Evolutionary conservation across 23 red algal species (phyloP).

Genomic region (Chondrus crispus): DNA sequence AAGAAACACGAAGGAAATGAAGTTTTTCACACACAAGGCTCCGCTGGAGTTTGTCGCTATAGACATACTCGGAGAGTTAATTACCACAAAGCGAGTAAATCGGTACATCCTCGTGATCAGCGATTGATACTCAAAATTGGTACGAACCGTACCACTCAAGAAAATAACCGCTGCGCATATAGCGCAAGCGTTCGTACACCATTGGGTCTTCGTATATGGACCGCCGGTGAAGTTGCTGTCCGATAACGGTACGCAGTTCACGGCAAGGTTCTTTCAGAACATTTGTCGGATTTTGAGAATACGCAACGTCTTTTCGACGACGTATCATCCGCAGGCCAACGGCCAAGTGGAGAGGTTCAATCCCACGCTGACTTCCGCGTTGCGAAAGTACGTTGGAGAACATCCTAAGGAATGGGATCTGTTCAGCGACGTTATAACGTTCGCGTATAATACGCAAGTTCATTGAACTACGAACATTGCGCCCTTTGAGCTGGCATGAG

Average conservation of each 20-base stretch:
- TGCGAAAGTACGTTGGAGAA: not conserved
- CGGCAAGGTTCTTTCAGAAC: conserved; percentile 24
- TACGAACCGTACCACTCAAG: not conserved
- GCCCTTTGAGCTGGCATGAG: not conserved
- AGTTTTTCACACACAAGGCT: not conserved
- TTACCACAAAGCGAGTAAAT: not conserved
- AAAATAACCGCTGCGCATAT: not conserved
- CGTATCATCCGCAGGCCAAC: conserved; percentile 42
- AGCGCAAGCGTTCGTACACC: not conserved
- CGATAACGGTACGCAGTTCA: not conserved
- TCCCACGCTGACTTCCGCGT: not conserved
- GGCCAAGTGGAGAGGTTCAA: conserved; percentile 35
- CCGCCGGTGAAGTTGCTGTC: not conserved
- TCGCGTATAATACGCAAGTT: conserved; percentile 1
- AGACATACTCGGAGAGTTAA: conserved; percentile 4
- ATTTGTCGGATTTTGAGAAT: not conserved
- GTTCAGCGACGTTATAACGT: not conserved
- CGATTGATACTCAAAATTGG: conserved; percentile 23
- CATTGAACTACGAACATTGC: not conserved
- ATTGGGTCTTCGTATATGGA: not conserved
- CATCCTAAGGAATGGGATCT: not conserved
- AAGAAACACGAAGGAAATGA: not conserved
- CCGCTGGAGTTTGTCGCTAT: not conserved
- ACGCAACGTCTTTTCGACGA: conserved; percentile 8
- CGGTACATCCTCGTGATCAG: not conserved